Conservation (phyloP, 768 basidiomycete genomes). For the Kwoniella pini region DNA sequence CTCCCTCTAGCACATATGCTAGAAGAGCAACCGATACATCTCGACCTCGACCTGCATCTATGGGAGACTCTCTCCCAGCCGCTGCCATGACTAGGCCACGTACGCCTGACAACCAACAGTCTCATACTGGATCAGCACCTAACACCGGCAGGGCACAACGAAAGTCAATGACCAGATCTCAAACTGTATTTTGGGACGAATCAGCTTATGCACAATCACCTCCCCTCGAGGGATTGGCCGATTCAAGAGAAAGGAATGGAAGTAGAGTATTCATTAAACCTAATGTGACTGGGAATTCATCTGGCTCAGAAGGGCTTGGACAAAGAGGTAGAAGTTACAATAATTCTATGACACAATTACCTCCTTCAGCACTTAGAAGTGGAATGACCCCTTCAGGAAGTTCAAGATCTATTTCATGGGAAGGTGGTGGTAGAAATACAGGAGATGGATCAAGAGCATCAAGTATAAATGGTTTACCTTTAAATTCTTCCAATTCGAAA, state of each 20-base stretch:
- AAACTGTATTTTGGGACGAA: slow-evolving; percentile 55
- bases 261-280: slow-evolving; percentile 6
- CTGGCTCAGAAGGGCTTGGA: slow-evolving; percentile 11
- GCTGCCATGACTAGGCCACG: background rate
- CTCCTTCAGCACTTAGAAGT: slow-evolving; percentile 10
- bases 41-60: slow-evolving; percentile 26
- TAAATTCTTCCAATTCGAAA: background rate
- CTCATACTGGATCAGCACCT: slow-evolving; percentile 17
- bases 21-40: slow-evolving; percentile 7
- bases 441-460: slow-evolving; percentile 1
- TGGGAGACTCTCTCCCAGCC: slow-evolving; percentile 9
- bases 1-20: slow-evolving; percentile 3
- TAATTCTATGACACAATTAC: background rate
- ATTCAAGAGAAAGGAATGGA: background rate
- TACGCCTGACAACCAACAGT: background rate
- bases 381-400: slow-evolving; percentile 15
- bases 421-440: background rate
- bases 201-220: slow-evolving; percentile 33
- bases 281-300: slow-evolving; percentile 12
- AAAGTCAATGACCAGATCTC: slow-evolving; percentile 33
- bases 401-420: slow-evolving; percentile 32
- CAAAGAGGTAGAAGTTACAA: background rate
- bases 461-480: background rate
- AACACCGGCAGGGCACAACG: slow-evolving; percentile 16
- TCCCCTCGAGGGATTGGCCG: background rate